Percentiles rank a stretch among this genome's conserved stretches.
These are phyloP conservation scores for Corchorus capsularis DNA, from an alignment of 345 rosid species.

Conservation along the genomic window DNA sequence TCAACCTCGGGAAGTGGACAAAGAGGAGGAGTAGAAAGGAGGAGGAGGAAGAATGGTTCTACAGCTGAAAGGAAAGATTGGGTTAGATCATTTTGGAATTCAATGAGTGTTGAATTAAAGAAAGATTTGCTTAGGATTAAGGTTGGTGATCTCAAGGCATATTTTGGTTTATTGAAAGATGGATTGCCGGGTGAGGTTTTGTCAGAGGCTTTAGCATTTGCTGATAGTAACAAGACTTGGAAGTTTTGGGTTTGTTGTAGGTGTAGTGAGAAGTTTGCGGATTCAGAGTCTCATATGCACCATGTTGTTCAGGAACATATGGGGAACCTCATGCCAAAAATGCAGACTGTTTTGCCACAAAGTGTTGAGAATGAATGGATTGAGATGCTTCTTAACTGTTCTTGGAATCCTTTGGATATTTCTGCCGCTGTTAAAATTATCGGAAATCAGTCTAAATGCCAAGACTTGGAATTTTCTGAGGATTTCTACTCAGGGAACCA, in stretches of 20 bases:
- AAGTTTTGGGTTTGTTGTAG: constrained; percentile 78
- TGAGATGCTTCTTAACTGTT: constrained; percentile 66
- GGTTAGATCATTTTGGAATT: constrained; percentile 72
- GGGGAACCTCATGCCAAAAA: constrained; percentile 66
- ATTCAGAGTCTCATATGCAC: constrained; percentile 72
- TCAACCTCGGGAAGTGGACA: constrained; percentile 44
- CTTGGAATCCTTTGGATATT: constrained; percentile 91
- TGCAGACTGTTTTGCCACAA: constrained; percentile 81
- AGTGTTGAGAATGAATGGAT: constrained; percentile 62
- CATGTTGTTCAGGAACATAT: constrained; percentile 81
- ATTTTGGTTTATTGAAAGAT: constrained; percentile 64
- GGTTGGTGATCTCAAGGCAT: constrained; percentile 60
- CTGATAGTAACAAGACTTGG: constrained; percentile 66
- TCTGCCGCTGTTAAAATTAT: constrained; percentile 63
- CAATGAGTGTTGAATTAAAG: constrained; percentile 57
- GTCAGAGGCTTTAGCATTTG: constrained; percentile 61
- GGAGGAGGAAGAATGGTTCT: constrained; percentile 65
- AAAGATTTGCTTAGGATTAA: constrained; percentile 61
- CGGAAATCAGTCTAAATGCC: constrained; percentile 45
- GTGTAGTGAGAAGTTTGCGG: constrained; percentile 62
- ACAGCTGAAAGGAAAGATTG: constrained; percentile 64
- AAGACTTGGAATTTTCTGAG: constrained; percentile 38
- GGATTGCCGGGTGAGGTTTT: constrained; percentile 55
- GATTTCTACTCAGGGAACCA: constrained; percentile 42
- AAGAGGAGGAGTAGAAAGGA: constrained; percentile 64